A percentile compares a stretch with the other conserved stretches of the same genome.
Conservation (phyloP, 208 protist species). For the Leishmania braziliensis region DNA sequence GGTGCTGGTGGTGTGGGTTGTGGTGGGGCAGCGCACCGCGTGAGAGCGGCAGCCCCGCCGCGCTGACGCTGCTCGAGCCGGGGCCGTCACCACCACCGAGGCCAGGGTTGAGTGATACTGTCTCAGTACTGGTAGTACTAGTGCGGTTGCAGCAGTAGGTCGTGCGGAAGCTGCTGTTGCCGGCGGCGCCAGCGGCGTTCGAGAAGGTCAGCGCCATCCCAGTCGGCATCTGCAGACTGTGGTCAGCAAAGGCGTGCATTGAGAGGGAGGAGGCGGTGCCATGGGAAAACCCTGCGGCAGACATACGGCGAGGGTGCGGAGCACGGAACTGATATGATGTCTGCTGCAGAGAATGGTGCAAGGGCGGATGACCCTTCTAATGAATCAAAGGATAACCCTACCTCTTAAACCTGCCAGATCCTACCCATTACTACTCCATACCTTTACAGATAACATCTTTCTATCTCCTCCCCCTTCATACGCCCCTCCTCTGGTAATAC, state of each 20-base stretch:
- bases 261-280: constrained; percentile 19
- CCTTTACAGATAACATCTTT: too few species aligned
- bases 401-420: too few species aligned
- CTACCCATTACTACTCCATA: too few species aligned
- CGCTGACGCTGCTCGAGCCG: constrained; percentile 9
- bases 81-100: constrained; percentile 13
- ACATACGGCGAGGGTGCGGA: constrained; percentile 27
- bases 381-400: too few species aligned
- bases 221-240: background rate
- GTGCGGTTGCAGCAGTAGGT: constrained; percentile 45
- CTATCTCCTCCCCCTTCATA: too few species aligned
- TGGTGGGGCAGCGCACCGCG: constrained; percentile 32
- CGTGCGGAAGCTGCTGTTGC: constrained; percentile 42
- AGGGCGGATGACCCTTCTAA: too few species aligned
- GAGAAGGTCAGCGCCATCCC: background rate
- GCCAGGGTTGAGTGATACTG: constrained; percentile 16
- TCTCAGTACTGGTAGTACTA: constrained; percentile 8
- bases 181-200: background rate
- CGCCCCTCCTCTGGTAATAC: too few species aligned
- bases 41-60: constrained; percentile 44
- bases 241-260: constrained; percentile 13
- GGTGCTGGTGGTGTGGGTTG: constrained; percentile 6
- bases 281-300: constrained; percentile 18
- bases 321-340: constrained; percentile 15
- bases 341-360: constrained; percentile 5